Evolutionary conservation across 2,329 filamentous ascomycete species (phyloP), one percentile per base, ranked within the genome.

Genomic region (Arthroderma sp.): DNA sequence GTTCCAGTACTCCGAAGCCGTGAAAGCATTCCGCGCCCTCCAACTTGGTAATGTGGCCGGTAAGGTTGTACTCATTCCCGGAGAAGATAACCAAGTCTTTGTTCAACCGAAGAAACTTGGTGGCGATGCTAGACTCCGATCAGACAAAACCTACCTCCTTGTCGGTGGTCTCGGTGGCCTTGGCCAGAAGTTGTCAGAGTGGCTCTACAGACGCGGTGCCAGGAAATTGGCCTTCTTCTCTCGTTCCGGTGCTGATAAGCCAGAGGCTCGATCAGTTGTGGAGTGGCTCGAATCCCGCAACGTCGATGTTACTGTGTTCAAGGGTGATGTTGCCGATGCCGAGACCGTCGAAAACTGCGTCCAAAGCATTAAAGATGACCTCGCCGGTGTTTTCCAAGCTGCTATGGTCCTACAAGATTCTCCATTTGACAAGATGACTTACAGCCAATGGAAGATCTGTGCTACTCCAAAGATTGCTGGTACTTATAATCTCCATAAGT

Each of bases 351-450:
- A 43, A 15, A 8, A 37, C 10, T 47, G 45, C 29, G 28, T 47
- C 22, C 30, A 43, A 22, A 31, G 5, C 29, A 36, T 46, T n/a
- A 36, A 42, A 29, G 27, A 15, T 6, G 10, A 32, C 38, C 38
- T 47, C 30, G 33, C 40, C 4, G 56, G 56, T 4, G 52, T 53
- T 33, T 53, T 58, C 29, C 52, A 57, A 36, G 46, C 48, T 1
- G 30, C 55, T 1, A 51, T 54, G 49, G 49, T 52, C 3, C 41
- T 57, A 30, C 15, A 52, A 47, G 52, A 54, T 38, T 28, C 28
- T 3, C 31, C 59, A 1, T 64, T 63, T 38, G 52, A 60, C 30
- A 59, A 42, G 48, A 57, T 60, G 56, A 54, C 55, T 0, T 44
- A 46, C 7, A 44, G 53, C 2, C 44, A 55, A 5, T 57, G 43